Base-by-base conservation (phyloP, 2,329 filamentous ascomycete species). In the Penicillium brasilianum region DNA sequence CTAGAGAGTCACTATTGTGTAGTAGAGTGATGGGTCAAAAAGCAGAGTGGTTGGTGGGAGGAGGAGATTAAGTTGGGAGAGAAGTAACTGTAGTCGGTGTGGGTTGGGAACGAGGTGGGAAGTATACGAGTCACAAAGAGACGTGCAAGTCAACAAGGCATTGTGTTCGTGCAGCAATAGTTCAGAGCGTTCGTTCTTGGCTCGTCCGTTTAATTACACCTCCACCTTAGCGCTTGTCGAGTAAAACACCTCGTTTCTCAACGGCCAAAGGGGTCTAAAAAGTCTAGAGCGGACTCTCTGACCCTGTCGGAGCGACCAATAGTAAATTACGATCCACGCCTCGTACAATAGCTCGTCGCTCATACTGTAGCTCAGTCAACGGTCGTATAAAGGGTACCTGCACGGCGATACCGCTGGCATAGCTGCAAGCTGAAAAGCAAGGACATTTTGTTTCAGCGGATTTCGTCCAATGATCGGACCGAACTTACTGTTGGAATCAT, bases 151-250 rank as follows among this genome's bases (percentile, higher is more conserved):
- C 14, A 43, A 46, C 48, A 43, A 49, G n/a, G 55, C 34, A 43
- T 43, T 51, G 34, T 57, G 34, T 16, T 57, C 34, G 18, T 41
- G 44, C 44, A 7, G 14, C 20, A 51, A 37, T 52, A 32, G 28
- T 37, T 52, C 18, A 20, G n/a, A 41, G 36, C 20, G 52, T 30
- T 55, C 20, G 52, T 30, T 55, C 55, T 56, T 59, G 59, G 60
- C 46, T 59, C 44, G 28, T 16, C 52, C 30, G 56, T 59, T 56
- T 56, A 62, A 56, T 62, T 62, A 59, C 58, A 53, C 20, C 53
- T 53, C 48, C 48, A 50, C 48, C 48, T 4, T 41, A 9, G 39
- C 39, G 39, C 39, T 41, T 7, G 7, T 13, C 11, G 13, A 46
- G 22, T 20, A 41, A 14, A 11, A 13, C 18, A 22, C n/a, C n/a